Evolutionary conservation across 176 grass and related monocot genomes (phyloP).

Genomic region (Zea mays): DNA sequence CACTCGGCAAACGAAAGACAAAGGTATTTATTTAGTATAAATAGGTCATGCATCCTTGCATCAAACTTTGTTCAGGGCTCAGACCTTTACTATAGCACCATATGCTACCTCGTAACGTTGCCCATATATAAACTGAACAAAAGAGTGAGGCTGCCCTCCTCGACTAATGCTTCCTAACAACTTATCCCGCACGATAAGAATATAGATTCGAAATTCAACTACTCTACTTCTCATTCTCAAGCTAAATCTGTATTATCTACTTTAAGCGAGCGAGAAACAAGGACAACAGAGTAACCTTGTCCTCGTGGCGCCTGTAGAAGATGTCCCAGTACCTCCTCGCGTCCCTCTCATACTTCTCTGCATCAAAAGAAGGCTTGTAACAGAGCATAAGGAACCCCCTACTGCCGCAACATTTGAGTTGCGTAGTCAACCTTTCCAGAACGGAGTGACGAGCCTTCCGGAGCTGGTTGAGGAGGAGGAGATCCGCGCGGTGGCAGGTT

Average conservation of each 20-base stretch:
- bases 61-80: neutral
- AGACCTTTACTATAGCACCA: too few species aligned
- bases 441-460: conserved; percentile 78
- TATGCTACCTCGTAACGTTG: neutral
- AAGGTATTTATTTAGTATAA: neutral
- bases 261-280: neutral
- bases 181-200: neutral
- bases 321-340: conserved; percentile 95
- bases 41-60: neutral
- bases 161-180: neutral
- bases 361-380: conserved; percentile 7
- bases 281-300: conserved; percentile 48
- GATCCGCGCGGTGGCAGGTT: conserved; percentile 39
- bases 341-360: conserved; percentile 95
- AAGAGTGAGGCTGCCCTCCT: neutral
- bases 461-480: conserved; percentile 51
- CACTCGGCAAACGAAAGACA: neutral
- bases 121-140: neutral
- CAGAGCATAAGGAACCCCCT: neutral
- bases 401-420: neutral
- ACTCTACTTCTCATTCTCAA: neutral
- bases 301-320: conserved; percentile 93
- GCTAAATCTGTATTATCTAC: conserved; percentile 9
- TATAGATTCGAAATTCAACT: conserved; percentile 6
- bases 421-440: conserved; percentile 73